A percentile compares a stretch with the other conserved stretches of the same genome.
Evolutionary conservation across 768 basidiomycete genomes (phyloP).

Genomic region (Exidia glandulosa): DNA sequence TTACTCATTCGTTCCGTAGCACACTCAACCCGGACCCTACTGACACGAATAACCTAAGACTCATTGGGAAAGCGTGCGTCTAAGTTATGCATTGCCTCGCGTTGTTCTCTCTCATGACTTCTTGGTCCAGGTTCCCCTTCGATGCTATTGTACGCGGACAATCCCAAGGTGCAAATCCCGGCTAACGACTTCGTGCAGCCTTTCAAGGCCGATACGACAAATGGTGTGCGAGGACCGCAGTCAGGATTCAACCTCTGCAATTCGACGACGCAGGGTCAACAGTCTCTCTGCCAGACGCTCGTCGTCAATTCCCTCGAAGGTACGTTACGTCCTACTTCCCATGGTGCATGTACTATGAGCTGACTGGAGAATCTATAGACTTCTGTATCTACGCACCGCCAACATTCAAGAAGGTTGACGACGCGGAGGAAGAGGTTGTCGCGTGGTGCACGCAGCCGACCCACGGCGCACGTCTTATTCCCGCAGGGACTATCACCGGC

Average conservation of each 20-base stretch:
- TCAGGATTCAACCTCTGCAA: constrained; percentile 15
- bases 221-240: constrained; percentile 39
- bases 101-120: not conserved
- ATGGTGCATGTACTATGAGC: not conserved
- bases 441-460: constrained; percentile 28
- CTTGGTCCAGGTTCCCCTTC: not conserved
- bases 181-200: not conserved
- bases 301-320: constrained; percentile 13
- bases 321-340: not conserved
- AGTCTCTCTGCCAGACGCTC: constrained; percentile 3
- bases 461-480: constrained; percentile 57
- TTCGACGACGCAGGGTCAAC: not conserved
- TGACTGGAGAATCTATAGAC: constrained; percentile 16
- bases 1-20: too few species aligned
- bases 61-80: not conserved
- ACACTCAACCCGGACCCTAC: constrained; percentile 15
- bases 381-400: constrained; percentile 2
- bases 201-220: not conserved
- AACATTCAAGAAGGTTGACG: not conserved
- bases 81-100: not conserved
- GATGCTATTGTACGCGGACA: not conserved
- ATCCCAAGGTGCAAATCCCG: not conserved
- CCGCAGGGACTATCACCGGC: constrained; percentile 55
- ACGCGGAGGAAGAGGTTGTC: constrained; percentile 1
- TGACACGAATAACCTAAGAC: not conserved